These are phyloP conservation scores for Cladochytrium tenue DNA, from an alignment of 371 early-diverging fungal species.

Conservation along the genomic window DNA sequence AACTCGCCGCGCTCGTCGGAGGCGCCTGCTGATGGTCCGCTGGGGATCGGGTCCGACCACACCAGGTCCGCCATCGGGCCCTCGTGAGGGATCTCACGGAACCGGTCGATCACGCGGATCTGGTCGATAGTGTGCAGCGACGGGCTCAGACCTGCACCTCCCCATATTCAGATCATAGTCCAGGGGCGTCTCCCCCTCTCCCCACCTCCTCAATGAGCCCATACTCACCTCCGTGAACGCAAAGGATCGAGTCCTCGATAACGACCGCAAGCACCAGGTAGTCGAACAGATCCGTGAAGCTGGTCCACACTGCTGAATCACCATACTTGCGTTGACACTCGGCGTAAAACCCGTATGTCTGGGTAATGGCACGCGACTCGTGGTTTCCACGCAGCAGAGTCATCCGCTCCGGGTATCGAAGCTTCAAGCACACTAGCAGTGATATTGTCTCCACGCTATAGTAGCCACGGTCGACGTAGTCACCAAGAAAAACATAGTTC, in stretches of 20 bases:
- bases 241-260: slow-evolving; percentile 91
- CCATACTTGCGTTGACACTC: slow-evolving; percentile 98
- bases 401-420: slow-evolving; percentile 93
- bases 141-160: slow-evolving; percentile 72
- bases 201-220: too few relatives aligned
- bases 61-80: slow-evolving; percentile 98
- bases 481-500: slow-evolving; percentile 97
- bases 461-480: slow-evolving; percentile 99
- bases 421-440: slow-evolving; percentile 88
- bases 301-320: slow-evolving; percentile 97
- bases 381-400: slow-evolving; percentile 99
- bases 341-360: slow-evolving; percentile 99
- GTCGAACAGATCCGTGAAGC: slow-evolving; percentile 98
- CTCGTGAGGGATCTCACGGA: slow-evolving; percentile 97
- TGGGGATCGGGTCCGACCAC: slow-evolving; percentile 92
- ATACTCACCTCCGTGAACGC: slow-evolving; percentile 96
- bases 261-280: slow-evolving; percentile 97
- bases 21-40: slow-evolving; percentile 23
- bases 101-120: slow-evolving; percentile 94
- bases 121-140: slow-evolving; percentile 92
- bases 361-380: slow-evolving; percentile 96
- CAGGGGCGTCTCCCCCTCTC: too few relatives aligned
- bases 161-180: too few relatives aligned
- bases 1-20: slow-evolving; percentile 75
- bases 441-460: slow-evolving; percentile 99